Base-by-base conservation (phyloP, 2,329 filamentous ascomycete species). In the Alternaria postmessia region DNA sequence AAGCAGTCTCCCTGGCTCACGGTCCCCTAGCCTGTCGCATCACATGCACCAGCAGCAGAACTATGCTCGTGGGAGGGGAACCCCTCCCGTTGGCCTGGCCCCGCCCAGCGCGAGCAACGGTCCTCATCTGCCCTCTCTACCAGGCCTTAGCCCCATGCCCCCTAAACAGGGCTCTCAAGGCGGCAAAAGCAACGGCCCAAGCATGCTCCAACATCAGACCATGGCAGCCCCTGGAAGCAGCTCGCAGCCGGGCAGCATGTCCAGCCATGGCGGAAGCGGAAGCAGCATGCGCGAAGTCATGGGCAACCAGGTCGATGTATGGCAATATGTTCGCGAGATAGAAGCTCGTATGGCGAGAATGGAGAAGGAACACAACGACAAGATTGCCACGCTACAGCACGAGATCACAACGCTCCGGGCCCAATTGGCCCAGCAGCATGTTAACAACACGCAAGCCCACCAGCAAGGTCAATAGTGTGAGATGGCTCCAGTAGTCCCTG, bases 311-410 rank as follows among this genome's bases (percentile, higher is more conserved):
- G 61, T 74, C 28, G 88, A 88, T 42, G 81, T 94, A 8, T 93
- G 89, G 89, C 81, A 84, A 4, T 93, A 93, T 70, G 86, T 94
- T 34, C 88, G 92, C 57, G 85, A 84, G 18, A 81, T 94, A 51
- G 91, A 94, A 71, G 85, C 71, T 34, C 76, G 80, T 18, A 80
- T 84, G 74, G 74, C 75, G 18, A 69, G 78, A 26, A 82, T 81
- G 76, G 78, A 81, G 58, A 81, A 83, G 66, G 82, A 84, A 58
- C 80, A 83, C 63, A 80, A 82, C 55, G 68, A 79, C 51, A 78
- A 79, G 49, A 82, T 84, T 44, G 71, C 73, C 8, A 73, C 77
- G 8, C 61, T 84, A 67, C 78, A 82, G 62, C 79, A 79, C 46
- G 82, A 84, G 64, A 75, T 84, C 36, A 76, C 72, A 7, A 75